Conservation (phyloP, 208 protist genomes). For the Leishmania major region DNA sequence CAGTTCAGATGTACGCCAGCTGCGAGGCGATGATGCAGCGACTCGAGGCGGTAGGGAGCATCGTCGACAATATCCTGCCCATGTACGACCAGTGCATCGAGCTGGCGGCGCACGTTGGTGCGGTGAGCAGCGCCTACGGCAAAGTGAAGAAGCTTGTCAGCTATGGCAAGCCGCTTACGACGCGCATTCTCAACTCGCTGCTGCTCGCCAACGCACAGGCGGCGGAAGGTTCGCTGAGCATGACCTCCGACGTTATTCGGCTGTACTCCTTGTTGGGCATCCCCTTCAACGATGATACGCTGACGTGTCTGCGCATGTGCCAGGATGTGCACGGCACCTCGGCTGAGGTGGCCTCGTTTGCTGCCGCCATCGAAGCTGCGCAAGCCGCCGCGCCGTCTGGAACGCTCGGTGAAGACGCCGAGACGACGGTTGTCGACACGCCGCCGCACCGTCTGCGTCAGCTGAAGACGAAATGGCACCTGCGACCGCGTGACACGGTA, state of each 20-base stretch:
- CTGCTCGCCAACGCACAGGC: slow-evolving; percentile 85
- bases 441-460: slow-evolving; percentile 73
- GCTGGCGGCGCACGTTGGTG: slow-evolving; percentile 75
- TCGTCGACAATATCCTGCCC: slow-evolving; percentile 49
- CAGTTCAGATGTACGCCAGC: slow-evolving; percentile 60
- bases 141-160: slow-evolving; percentile 74
- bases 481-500: slow-evolving; percentile 75
- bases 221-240: slow-evolving; percentile 49
- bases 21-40: slow-evolving; percentile 58
- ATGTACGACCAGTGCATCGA: slow-evolving; percentile 89
- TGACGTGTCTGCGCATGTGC: slow-evolving; percentile 58
- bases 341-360: slow-evolving; percentile 35
- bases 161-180: slow-evolving; percentile 79
- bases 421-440: slow-evolving; percentile 42
- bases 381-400: slow-evolving; percentile 19
- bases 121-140: slow-evolving; percentile 72
- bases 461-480: slow-evolving; percentile 66
- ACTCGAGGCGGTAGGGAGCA: slow-evolving; percentile 73
- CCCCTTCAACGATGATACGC: slow-evolving; percentile 68
- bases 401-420: slow-evolving; percentile 47
- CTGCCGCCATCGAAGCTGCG: slow-evolving; percentile 22
- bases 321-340: slow-evolving; percentile 49
- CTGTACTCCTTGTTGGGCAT: slow-evolving; percentile 68
- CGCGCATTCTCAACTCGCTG: slow-evolving; percentile 84
- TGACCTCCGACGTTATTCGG: slow-evolving; percentile 72